phyloP scores from a whole-genome alignment of 805 yeast species.

The Vanderwaltozyma polyspora region DNA sequence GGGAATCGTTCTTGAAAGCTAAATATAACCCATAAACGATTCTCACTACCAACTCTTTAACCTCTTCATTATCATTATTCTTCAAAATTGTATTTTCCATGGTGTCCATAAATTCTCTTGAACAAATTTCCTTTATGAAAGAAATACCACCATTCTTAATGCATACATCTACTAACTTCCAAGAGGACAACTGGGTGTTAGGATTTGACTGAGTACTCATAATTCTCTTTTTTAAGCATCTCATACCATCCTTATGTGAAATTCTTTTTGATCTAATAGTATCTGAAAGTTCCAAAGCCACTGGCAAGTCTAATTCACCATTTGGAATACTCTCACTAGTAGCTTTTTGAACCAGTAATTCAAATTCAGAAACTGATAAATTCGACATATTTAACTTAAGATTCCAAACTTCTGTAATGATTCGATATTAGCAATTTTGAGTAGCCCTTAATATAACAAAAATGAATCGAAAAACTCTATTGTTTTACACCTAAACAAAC shows the following conservation, averaged over 20 bases:
- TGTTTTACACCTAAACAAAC: too few relatives aligned
- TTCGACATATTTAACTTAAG: not conserved
- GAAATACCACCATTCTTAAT: slow-evolving; percentile 89
- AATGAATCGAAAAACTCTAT: too few relatives aligned
- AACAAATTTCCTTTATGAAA: slow-evolving; percentile 65
- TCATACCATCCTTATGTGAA: slow-evolving; percentile 72
- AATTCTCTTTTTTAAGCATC: slow-evolving; percentile 67
- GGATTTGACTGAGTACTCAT: slow-evolving; percentile 53
- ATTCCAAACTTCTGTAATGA: not conserved
- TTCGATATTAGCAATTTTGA: too few relatives aligned
- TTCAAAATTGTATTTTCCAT: slow-evolving; percentile 38
- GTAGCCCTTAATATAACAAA: too few relatives aligned
- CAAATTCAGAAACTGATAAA: slow-evolving; percentile 30
- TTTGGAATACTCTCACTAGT: slow-evolving; percentile 85
- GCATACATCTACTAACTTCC: slow-evolving; percentile 74
- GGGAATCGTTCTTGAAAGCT: slow-evolving; percentile 58
- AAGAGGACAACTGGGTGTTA: slow-evolving; percentile 61
- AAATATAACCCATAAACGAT: slow-evolving; percentile 68
- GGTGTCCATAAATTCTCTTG: slow-evolving; percentile 79
- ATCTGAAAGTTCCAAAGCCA: slow-evolving; percentile 80
- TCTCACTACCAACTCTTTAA: slow-evolving; percentile 49
- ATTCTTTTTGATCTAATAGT: slow-evolving; percentile 71
- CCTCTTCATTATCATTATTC: slow-evolving; percentile 34
- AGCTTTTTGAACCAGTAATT: slow-evolving; percentile 58
- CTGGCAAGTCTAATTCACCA: slow-evolving; percentile 71